Conservation (phyloP, 2,329 filamentous ascomycete species). For the Ophiostoma himal-ulmi region DNA sequence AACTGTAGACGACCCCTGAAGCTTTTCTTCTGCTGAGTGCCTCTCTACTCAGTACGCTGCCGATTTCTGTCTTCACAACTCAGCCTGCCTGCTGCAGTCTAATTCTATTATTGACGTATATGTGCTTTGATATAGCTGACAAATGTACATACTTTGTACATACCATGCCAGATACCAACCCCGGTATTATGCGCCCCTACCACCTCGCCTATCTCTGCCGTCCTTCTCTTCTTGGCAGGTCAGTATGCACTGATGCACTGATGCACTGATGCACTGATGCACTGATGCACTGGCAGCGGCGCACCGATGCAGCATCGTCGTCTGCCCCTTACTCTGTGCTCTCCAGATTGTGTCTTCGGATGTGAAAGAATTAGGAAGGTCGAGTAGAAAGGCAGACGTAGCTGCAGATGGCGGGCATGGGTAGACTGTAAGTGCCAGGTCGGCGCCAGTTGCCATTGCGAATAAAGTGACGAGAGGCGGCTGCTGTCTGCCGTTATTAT, state of each 20-base stretch:
- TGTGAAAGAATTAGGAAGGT: constrained; percentile 8
- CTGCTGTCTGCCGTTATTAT: background rate
- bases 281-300: background rate
- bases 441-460: background rate
- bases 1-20: background rate
- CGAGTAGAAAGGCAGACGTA: background rate
- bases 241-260: background rate
- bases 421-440: background rate
- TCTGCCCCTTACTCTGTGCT: background rate
- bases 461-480: background rate
- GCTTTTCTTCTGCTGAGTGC: too few relatives aligned
- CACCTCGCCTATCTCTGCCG: background rate
- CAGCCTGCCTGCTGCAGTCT: background rate
- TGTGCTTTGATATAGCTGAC: background rate
- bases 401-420: background rate
- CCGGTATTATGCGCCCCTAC: background rate
- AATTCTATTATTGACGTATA: background rate
- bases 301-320: background rate
- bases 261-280: too few relatives aligned
- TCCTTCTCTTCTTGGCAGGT: constrained; percentile 11
- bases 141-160: background rate
- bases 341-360: constrained; percentile 2
- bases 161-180: background rate
- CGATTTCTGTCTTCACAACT: background rate
- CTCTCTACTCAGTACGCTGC: too few relatives aligned